Percentiles rank a stretch among this genome's conserved stretches.
phyloP scores from a whole-genome alignment of 352 stramenopile genomes.

The Phytophthora palmivora region DNA sequence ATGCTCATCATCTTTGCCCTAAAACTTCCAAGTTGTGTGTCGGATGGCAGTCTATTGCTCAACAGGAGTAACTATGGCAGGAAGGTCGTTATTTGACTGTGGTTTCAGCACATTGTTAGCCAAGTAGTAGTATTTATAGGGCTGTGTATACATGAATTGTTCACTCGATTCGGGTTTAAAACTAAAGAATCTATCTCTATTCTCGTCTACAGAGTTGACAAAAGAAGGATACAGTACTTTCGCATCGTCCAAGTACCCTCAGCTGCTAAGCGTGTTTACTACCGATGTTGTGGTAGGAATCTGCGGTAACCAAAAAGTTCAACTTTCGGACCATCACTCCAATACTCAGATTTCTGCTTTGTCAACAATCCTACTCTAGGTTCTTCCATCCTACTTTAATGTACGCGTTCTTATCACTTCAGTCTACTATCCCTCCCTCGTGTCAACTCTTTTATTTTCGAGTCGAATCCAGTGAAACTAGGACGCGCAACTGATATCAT shows the following conservation, averaged over 20 bases:
- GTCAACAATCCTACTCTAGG: too few species aligned
- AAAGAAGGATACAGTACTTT: too few species aligned
- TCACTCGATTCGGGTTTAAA: too few species aligned
- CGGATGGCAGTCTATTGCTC: background rate
- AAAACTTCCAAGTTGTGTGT: background rate
- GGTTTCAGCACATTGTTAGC: slow-evolving; percentile 12
- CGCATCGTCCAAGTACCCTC: too few species aligned
- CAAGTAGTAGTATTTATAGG: slow-evolving; percentile 30
- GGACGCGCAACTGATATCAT: slow-evolving; percentile 13
- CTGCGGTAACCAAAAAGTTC: slow-evolving; percentile 11
- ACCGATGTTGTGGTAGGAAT: background rate
- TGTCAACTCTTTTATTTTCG: too few species aligned
- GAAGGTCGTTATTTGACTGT: slow-evolving; percentile 21
- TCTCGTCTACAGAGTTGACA: too few species aligned
- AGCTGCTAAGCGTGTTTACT: too few species aligned
- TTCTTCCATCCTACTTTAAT: too few species aligned
- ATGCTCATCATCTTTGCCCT: slow-evolving; percentile 58
- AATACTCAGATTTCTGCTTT: too few species aligned
- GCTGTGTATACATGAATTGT: background rate
- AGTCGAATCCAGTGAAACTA: slow-evolving; percentile 27
- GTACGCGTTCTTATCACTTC: too few species aligned
- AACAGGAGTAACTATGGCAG: background rate
- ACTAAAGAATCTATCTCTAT: background rate
- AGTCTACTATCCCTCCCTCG: too few species aligned
- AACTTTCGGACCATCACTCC: slow-evolving; percentile 24